A percentile compares a stretch with the other conserved stretches of the same genome.
These are phyloP conservation scores for Rosa hybrid DNA, from an alignment of 331 rosid species.

Conservation along the genomic window DNA sequence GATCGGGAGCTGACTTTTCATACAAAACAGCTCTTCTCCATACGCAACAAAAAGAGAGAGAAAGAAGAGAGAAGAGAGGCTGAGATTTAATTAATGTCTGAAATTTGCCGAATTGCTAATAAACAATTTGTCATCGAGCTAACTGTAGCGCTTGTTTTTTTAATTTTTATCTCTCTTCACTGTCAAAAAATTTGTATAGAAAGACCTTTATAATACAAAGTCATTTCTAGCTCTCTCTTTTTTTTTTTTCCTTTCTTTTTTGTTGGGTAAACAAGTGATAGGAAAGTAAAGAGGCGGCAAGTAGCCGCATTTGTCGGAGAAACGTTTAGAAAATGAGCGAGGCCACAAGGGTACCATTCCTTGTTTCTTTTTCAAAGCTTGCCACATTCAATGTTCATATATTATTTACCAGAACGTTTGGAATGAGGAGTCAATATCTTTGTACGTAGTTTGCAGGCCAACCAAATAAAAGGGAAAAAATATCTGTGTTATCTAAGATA, in stretches of 20 bases:
- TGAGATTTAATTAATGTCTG: conserved; percentile 14
- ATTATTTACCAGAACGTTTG: not conserved
- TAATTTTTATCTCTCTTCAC: not conserved
- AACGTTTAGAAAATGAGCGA: conserved; percentile 48
- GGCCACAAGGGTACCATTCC: not conserved
- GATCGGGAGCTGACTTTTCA: conserved; percentile 82
- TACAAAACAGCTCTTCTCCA: conserved; percentile 58
- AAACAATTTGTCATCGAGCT: conserved; percentile 36
- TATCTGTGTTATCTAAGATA: not conserved
- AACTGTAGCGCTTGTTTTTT: not conserved
- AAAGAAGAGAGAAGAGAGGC: conserved; percentile 19
- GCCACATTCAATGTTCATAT: not conserved
- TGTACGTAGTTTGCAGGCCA: not conserved
- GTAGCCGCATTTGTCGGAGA: conserved; percentile 86
- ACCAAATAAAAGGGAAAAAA: not conserved
- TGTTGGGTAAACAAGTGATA: conserved; percentile 39
- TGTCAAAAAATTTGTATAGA: not conserved
- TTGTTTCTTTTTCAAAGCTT: conserved; percentile 30
- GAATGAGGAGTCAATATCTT: not conserved
- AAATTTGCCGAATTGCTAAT: conserved; percentile 22
- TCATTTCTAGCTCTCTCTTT: conserved; percentile 14
- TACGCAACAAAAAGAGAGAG: conserved; percentile 48
- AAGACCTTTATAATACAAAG: conserved; percentile 20
- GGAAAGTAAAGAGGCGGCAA: conserved; percentile 83
- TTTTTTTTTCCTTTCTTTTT: not conserved